Evolutionary conservation across 2,329 filamentous ascomycete species (phyloP).

Genomic region (Sporothrix inflata): DNA sequence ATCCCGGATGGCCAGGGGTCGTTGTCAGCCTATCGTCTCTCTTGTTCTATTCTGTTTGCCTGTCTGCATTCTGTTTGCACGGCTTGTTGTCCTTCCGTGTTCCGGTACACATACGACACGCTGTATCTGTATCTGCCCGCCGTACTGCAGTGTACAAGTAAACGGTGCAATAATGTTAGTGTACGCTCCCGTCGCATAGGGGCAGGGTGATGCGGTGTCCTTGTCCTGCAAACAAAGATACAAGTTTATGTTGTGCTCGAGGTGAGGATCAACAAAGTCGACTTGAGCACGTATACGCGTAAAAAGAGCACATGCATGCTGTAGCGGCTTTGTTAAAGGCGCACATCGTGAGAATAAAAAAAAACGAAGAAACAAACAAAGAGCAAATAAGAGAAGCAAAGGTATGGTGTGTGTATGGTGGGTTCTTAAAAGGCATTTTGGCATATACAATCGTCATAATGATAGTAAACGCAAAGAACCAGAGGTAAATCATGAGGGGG

Average conservation of each 20-base stretch:
- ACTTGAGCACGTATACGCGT: neutral
- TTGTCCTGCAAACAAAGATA: neutral
- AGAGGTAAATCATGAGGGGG: neutral
- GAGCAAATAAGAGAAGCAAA: neutral
- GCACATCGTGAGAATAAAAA: too few relatives aligned
- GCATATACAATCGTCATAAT: neutral
- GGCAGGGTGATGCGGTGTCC: neutral
- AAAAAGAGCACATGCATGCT: neutral
- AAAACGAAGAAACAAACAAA: neutral
- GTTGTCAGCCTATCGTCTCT: neutral
- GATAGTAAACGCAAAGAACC: neutral
- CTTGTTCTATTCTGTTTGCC: too few relatives aligned
- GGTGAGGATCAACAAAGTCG: too few relatives aligned
- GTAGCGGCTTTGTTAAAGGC: neutral
- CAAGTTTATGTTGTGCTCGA: neutral
- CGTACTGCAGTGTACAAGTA: neutral
- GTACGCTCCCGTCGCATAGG: neutral
- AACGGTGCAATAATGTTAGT: neutral
- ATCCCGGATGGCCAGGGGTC: neutral
- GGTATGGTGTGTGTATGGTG: too few relatives aligned
- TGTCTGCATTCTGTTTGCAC: conserved; percentile 1
- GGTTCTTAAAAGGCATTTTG: neutral
- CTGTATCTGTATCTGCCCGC: neutral
- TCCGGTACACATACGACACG: neutral
- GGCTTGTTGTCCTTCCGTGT: neutral